A percentile compares a stretch with the other conserved stretches of the same genome.
Evolutionary conservation across 2,329 filamentous ascomycete genomes (phyloP).

Genomic region (Incumbomyces lentus): DNA sequence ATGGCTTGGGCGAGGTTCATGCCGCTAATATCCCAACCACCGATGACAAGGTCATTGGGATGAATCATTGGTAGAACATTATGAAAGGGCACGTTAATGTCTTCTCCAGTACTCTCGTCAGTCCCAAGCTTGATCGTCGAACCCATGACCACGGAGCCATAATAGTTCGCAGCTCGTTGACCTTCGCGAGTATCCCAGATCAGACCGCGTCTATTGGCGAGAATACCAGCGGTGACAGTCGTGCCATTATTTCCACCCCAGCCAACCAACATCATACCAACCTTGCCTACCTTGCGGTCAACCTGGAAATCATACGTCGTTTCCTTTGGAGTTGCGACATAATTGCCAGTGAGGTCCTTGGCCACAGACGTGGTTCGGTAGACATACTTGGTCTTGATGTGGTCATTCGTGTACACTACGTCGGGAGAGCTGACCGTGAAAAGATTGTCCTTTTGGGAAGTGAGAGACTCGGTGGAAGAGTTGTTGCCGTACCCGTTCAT

Average conservation of each 20-base stretch:
- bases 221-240: slow-evolving; percentile 91
- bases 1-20: slow-evolving; percentile 84
- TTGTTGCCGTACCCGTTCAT: slow-evolving; percentile 42
- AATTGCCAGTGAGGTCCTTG: slow-evolving; percentile 60
- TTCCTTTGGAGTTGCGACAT: slow-evolving; percentile 75
- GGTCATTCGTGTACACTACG: slow-evolving; percentile 75
- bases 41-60: slow-evolving; percentile 87
- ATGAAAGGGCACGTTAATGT: slow-evolving; percentile 95
- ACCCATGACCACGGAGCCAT: slow-evolving; percentile 92
- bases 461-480: slow-evolving; percentile 6
- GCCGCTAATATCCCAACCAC: slow-evolving; percentile 93
- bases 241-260: slow-evolving; percentile 98
- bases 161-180: slow-evolving; percentile 81
- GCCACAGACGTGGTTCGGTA: slow-evolving; percentile 87
- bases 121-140: slow-evolving; percentile 95
- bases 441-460: slow-evolving; percentile 41
- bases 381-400: slow-evolving; percentile 89
- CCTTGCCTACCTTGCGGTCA: slow-evolving; percentile 82
- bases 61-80: slow-evolving; percentile 92
- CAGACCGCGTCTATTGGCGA: slow-evolving; percentile 82
- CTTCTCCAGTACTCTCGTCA: slow-evolving; percentile 69
- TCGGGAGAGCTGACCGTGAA: slow-evolving; percentile 90
- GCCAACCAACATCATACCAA: slow-evolving; percentile 94
- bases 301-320: slow-evolving; percentile 96
- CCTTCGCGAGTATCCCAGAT: slow-evolving; percentile 93